Evolutionary conservation across 2,329 filamentous ascomycete genomes (phyloP).

Genomic region (Malbranchea zuffiana): DNA sequence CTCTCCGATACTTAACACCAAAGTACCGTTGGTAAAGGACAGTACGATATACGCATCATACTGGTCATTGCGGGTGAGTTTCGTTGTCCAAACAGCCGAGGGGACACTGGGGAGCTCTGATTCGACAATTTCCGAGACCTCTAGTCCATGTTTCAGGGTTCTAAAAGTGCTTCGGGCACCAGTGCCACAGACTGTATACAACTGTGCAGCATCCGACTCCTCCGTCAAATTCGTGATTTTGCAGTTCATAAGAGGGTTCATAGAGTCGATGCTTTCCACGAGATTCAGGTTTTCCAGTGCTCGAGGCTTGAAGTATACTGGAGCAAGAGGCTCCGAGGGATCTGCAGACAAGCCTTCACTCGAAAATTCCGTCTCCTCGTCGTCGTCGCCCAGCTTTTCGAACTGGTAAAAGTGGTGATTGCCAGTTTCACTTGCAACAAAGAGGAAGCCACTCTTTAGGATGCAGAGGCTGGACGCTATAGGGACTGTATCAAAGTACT

Average conservation of each 20-base stretch:
- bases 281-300: constrained; percentile 70
- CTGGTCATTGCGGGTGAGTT: constrained; percentile 66
- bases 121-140: constrained; percentile 91
- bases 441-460: constrained; percentile 89
- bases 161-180: constrained; percentile 83
- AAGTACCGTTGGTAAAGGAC: constrained; percentile 77
- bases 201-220: constrained; percentile 92
- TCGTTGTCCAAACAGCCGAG: constrained; percentile 89
- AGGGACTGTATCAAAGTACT: constrained; percentile 95
- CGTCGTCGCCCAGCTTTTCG: constrained; percentile 90
- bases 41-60: constrained; percentile 94
- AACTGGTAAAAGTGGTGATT: constrained; percentile 96
- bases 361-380: constrained; percentile 74
- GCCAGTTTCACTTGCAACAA: constrained; percentile 81
- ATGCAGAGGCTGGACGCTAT: constrained; percentile 81
- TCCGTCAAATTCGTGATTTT: constrained; percentile 83
- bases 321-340: constrained; percentile 57
- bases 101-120: constrained; percentile 83
- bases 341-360: constrained; percentile 77
- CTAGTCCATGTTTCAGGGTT: constrained; percentile 81
- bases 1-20: constrained; percentile 90
- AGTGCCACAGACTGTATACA: constrained; percentile 83
- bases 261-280: constrained; percentile 72
- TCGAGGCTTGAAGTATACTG: constrained; percentile 76
- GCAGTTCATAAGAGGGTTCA: constrained; percentile 85